A percentile compares a stretch with the other conserved stretches of the same genome.
phyloP scores from a whole-genome alignment of 1,284 basidiomycete genomes.

The Apiotrichum mycotoxinovorans region DNA sequence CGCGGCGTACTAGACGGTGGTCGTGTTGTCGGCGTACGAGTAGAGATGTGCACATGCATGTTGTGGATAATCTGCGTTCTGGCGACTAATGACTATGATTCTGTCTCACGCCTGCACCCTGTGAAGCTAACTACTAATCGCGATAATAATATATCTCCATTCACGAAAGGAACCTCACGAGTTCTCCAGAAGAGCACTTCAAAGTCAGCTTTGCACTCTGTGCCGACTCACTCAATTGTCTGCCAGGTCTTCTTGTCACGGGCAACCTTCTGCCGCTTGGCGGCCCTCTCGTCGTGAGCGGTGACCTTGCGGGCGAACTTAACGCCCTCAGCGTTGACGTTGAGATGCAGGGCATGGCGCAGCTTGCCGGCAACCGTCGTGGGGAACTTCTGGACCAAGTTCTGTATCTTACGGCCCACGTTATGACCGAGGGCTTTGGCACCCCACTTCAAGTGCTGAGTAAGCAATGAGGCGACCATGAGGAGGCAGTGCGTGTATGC shows the following conservation, averaged over 20 bases:
- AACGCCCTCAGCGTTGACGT: neutral
- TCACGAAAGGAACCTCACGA: too few relatives aligned
- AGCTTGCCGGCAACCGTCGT: neutral
- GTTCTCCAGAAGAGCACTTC: too few relatives aligned
- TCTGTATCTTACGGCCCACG: neutral
- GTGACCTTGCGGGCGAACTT: neutral
- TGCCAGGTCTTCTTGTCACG: too few relatives aligned
- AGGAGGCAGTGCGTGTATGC: neutral
- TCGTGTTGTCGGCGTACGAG: neutral
- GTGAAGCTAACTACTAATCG: too few relatives aligned
- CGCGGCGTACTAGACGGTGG: slow-evolving; percentile 37
- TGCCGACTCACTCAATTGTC: too few relatives aligned
- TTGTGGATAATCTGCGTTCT: slow-evolving; percentile 6
- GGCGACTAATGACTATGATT: neutral
- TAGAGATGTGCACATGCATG: slow-evolving; percentile 16
- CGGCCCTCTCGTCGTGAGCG: neutral
- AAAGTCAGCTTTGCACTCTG: too few relatives aligned
- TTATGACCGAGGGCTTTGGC: neutral
- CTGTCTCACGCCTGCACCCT: too few relatives aligned
- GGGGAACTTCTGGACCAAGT: neutral
- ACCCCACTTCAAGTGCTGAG: neutral
- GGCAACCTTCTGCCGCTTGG: neutral
- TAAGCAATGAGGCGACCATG: neutral
- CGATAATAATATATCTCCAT: too few relatives aligned
- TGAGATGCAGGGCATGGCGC: neutral